Percentiles rank a stretch among this genome's conserved stretches.
Evolutionary conservation across 169 alveolate species (phyloP).

Genomic region (Plasmodium knowlesi): DNA sequence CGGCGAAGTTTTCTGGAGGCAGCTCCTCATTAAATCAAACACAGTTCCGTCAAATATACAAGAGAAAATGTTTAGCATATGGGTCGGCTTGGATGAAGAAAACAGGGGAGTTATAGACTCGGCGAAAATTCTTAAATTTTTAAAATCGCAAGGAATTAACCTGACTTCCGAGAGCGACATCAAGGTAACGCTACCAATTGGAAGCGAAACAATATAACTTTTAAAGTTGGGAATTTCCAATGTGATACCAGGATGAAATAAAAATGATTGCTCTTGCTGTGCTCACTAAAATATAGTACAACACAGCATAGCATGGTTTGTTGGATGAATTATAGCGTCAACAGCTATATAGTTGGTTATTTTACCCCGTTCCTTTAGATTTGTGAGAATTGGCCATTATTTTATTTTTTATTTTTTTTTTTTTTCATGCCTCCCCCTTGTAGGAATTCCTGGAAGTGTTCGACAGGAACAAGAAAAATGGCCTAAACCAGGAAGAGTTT

Average conservation of each 20-base stretch:
- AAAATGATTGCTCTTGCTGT: background rate
- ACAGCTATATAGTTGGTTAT: background rate
- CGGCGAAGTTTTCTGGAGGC: slow-evolving; percentile 82
- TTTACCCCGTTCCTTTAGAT: background rate
- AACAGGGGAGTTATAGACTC: slow-evolving; percentile 78
- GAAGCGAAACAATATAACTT: background rate
- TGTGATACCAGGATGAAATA: background rate
- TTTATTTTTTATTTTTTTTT: slow-evolving; percentile 1
- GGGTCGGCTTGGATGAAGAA: slow-evolving; percentile 82
- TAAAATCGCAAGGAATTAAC: slow-evolving; percentile 78
- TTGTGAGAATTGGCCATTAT: background rate
- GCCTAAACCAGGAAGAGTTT: slow-evolving; percentile 81
- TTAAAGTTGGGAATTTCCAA: background rate
- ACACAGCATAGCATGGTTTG: background rate
- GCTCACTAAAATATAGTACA: background rate
- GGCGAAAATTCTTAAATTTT: slow-evolving; percentile 74
- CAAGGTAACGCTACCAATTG: slow-evolving; percentile 34
- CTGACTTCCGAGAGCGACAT: slow-evolving; percentile 76
- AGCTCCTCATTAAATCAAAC: slow-evolving; percentile 74
- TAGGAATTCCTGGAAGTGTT: slow-evolving; percentile 77
- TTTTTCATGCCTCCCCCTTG: background rate
- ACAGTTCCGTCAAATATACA: slow-evolving; percentile 77
- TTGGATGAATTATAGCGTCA: background rate
- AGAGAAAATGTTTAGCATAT: slow-evolving; percentile 76
- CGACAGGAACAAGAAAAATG: slow-evolving; percentile 76